These are phyloP conservation scores for Chlorophyllum brunneum DNA, from an alignment of 768 basidiomycete species.

Conservation along the genomic window DNA sequence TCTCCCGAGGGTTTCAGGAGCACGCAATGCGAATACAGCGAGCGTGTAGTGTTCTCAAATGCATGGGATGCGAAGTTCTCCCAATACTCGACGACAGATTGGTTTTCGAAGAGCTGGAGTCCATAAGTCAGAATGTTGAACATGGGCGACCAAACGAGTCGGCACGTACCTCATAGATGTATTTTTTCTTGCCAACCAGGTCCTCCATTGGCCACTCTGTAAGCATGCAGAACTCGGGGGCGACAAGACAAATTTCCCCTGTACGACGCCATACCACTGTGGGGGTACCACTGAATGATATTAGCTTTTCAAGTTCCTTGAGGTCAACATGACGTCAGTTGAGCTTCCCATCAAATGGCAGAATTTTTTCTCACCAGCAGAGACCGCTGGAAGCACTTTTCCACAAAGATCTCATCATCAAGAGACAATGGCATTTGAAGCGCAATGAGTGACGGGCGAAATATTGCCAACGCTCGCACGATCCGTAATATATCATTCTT, in stretches of 20 bases:
- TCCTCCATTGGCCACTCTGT: constrained; percentile 90
- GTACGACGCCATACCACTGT: constrained; percentile 98
- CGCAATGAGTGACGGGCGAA: constrained; percentile 94
- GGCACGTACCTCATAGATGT: constrained; percentile 58
- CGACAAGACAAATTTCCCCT: constrained; percentile 96
- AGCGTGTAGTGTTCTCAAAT: constrained; percentile 96
- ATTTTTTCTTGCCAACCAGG: constrained; percentile 56
- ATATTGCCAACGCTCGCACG: constrained; percentile 91
- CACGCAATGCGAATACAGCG: constrained; percentile 90
- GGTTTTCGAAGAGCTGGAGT: constrained; percentile 84
- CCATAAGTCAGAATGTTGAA: neutral
- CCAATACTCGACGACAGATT: constrained; percentile 93
- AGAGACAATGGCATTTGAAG: constrained; percentile 96
- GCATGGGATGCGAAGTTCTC: constrained; percentile 96
- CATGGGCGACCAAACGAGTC: neutral
- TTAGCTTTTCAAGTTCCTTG: constrained; percentile 94
- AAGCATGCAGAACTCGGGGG: constrained; percentile 93
- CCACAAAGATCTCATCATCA: constrained; percentile 95
- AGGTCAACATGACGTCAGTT: constrained; percentile 13
- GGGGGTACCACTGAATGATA: constrained; percentile 95
- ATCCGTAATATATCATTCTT: constrained; percentile 94
- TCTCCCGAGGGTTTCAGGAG: constrained; percentile 80
- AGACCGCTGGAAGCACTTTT: constrained; percentile 92
- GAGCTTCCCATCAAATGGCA: neutral
- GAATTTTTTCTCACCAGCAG: constrained; percentile 65